These are phyloP conservation scores for Pisolithus albus DNA, from an alignment of 768 basidiomycete genomes.

Conservation along the genomic window DNA sequence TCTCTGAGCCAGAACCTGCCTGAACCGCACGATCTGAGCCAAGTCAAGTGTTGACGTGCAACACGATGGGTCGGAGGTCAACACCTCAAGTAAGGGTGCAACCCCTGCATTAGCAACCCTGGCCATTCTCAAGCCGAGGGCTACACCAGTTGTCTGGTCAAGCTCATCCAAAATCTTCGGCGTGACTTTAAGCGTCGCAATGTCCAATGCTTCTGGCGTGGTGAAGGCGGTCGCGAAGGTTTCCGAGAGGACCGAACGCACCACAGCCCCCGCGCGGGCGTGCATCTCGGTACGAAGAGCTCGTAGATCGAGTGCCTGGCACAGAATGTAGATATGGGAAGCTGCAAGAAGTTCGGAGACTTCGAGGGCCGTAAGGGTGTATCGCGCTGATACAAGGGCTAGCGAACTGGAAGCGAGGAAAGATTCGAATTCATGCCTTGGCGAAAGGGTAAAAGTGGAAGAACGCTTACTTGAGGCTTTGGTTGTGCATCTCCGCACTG, in stretches of 20 bases:
- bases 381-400: constrained; percentile 76
- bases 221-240: constrained; percentile 9
- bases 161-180: constrained; percentile 43
- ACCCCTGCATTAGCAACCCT: constrained; percentile 60
- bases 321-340: constrained; percentile 67
- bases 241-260: constrained; percentile 7
- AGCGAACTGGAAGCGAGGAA: constrained; percentile 47
- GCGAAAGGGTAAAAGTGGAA: not conserved
- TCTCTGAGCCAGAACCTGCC: constrained; percentile 10
- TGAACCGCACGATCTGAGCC: constrained; percentile 19
- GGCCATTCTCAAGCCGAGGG: constrained; percentile 61
- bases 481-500: constrained; percentile 89
- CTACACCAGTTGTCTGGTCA: constrained; percentile 66
- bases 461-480: constrained; percentile 72
- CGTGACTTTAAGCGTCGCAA: constrained; percentile 27
- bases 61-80: constrained; percentile 4
- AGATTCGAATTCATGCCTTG: not conserved
- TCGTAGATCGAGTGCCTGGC: constrained; percentile 84
- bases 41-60: constrained; percentile 12
- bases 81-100: constrained; percentile 51
- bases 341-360: constrained; percentile 69
- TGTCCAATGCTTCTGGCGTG: constrained; percentile 10
- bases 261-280: constrained; percentile 17
- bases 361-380: constrained; percentile 71
- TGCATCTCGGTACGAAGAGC: constrained; percentile 65